Percentiles rank a stretch among this genome's conserved stretches.
Evolutionary conservation across 495 filamentous ascomycete species (phyloP).

Genomic region (Penicillium cataractarum): DNA sequence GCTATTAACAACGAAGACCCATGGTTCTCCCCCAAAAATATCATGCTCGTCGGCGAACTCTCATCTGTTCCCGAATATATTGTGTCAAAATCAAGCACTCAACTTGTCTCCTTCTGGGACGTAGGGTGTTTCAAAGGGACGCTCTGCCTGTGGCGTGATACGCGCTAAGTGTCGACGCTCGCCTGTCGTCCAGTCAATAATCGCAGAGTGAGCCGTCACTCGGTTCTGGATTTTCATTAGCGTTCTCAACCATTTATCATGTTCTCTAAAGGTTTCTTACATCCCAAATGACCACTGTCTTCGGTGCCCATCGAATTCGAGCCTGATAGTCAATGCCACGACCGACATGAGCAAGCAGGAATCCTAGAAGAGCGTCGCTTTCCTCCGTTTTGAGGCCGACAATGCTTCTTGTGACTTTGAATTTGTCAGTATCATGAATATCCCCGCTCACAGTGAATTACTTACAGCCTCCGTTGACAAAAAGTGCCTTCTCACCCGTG

Average conservation of each 20-base stretch:
- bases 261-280: conserved; percentile 31
- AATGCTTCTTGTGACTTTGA: conserved; percentile 67
- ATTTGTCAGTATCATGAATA: conserved; percentile 11
- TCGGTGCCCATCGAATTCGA: conserved; percentile 72
- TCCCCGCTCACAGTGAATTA: conserved; percentile 10
- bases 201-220: conserved; percentile 76
- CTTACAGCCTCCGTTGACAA: conserved; percentile 78
- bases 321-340: conserved; percentile 77
- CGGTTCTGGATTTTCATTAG: conserved; percentile 58
- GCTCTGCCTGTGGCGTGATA: conserved; percentile 80
- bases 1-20: background rate
- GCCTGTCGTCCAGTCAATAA: conserved; percentile 76
- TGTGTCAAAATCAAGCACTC: conserved; percentile 1
- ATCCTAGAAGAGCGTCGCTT: conserved; percentile 73
- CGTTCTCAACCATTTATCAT: background rate
- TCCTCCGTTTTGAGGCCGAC: conserved; percentile 79
- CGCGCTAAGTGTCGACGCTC: conserved; percentile 76
- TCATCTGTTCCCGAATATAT: too few species aligned
- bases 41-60: too few species aligned
- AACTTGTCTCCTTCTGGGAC: conserved; percentile 11
- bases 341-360: conserved; percentile 77
- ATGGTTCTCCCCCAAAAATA: too few species aligned
- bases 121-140: conserved; percentile 33
- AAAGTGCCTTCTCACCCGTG: conserved; percentile 83
- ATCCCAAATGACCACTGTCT: conserved; percentile 85